A percentile compares a stretch with the other conserved stretches of the same genome.
phyloP scores from a whole-genome alignment of 352 stramenopile genomes.

The Phytopythium aichiense region DNA sequence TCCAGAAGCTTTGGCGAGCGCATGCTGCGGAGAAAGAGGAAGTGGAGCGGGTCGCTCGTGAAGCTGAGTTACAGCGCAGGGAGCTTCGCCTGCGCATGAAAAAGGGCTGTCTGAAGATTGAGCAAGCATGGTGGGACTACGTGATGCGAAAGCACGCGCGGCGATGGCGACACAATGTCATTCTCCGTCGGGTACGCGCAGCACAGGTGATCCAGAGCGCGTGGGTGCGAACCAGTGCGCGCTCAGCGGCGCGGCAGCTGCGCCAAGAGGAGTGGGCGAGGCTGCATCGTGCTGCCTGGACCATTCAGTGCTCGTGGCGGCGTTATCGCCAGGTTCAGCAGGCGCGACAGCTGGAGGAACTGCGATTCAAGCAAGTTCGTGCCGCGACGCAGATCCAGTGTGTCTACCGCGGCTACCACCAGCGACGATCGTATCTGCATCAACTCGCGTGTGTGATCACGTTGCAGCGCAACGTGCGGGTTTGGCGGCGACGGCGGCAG shows the following conservation, averaged over 20 bases:
- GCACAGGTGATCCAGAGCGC: slow-evolving; percentile 25
- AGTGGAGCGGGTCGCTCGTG: slow-evolving; percentile 10
- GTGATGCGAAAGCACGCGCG: slow-evolving; percentile 28
- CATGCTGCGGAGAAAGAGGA: slow-evolving; percentile 18
- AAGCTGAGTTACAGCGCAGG: slow-evolving; percentile 17
- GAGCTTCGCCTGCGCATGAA: slow-evolving; percentile 24
- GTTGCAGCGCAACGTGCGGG: slow-evolving; percentile 37
- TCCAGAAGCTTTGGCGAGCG: slow-evolving; percentile 38
- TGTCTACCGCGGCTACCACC: slow-evolving; percentile 19
- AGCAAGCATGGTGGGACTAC: slow-evolving; percentile 32
- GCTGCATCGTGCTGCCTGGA: slow-evolving; percentile 11
- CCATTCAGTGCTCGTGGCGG: slow-evolving; percentile 23
- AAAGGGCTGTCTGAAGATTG: slow-evolving; percentile 30
- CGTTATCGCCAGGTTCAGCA: neutral
- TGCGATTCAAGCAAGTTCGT: slow-evolving; percentile 8
- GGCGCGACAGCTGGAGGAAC: neutral
- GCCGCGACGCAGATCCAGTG: slow-evolving; percentile 31
- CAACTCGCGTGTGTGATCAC: slow-evolving; percentile 15
- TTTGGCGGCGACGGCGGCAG: slow-evolving; percentile 31
- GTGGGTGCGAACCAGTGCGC: slow-evolving; percentile 16
- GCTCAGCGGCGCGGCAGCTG: slow-evolving; percentile 2
- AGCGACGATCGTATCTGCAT: slow-evolving; percentile 19
- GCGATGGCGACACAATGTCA: slow-evolving; percentile 30
- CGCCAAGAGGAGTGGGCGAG: slow-evolving; percentile 16
- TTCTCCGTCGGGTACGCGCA: slow-evolving; percentile 19